phyloP scores from a whole-genome alignment of 2,329 filamentous ascomycete species.

The Tolypocladium ophioglossoides region DNA sequence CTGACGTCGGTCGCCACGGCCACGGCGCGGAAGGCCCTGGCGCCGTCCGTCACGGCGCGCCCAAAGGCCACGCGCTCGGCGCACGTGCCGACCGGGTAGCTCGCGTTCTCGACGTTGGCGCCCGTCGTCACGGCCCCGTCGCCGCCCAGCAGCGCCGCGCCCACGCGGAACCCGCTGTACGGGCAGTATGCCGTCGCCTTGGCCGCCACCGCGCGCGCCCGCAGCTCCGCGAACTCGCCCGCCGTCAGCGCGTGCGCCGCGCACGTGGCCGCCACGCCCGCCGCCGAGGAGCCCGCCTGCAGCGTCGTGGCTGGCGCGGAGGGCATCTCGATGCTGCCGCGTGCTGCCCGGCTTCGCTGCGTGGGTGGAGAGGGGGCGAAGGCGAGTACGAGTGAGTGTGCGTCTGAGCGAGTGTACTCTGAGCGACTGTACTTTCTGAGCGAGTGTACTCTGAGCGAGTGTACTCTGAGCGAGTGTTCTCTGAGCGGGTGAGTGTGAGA shows the following conservation, averaged over 20 bases:
- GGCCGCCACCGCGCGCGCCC: constrained; percentile 53
- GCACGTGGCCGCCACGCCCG: constrained; percentile 16
- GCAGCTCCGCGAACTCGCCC: constrained; percentile 55
- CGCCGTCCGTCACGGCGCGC: constrained; percentile 58
- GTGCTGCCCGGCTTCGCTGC: neutral
- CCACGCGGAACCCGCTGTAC: constrained; percentile 88
- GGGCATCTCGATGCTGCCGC: neutral
- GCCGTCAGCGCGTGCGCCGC: constrained; percentile 38
- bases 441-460: too few species aligned
- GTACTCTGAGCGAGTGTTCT: too few species aligned
- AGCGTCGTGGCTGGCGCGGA: neutral
- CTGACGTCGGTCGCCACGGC: constrained; percentile 75
- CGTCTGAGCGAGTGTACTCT: neutral
- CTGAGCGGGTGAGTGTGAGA: too few species aligned
- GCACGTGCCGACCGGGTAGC: constrained; percentile 90
- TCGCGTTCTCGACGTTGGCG: constrained; percentile 87
- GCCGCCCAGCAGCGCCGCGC: constrained; percentile 59
- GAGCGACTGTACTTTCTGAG: too few species aligned
- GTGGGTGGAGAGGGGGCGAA: neutral
- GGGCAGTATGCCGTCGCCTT: constrained; percentile 81
- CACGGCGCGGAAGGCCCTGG: constrained; percentile 58
- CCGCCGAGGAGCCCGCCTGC: constrained; percentile 4
- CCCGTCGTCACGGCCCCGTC: constrained; percentile 40
- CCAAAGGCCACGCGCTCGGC: constrained; percentile 86
- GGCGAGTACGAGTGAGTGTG: neutral